A percentile compares a stretch with the other conserved stretches of the same genome.
phyloP scores from a whole-genome alignment of 805 yeast genomes.

The Pichia gijzeniarum region DNA sequence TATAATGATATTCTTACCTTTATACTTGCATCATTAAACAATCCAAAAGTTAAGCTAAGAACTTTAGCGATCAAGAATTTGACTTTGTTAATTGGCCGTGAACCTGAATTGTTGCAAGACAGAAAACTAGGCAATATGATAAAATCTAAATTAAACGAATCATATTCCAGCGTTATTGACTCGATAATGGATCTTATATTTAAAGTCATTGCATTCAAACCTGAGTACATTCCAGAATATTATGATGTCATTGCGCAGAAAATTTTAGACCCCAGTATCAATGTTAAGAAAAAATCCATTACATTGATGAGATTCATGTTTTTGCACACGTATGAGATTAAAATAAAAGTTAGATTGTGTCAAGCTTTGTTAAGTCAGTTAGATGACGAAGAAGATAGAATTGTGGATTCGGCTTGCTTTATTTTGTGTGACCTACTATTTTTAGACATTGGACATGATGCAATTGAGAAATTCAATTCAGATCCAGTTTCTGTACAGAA shows the following conservation, averaged over 20 bases:
- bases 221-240: constrained; percentile 41
- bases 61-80: constrained; percentile 63
- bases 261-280: constrained; percentile 52
- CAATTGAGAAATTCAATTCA: not conserved
- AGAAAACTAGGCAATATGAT: constrained; percentile 49
- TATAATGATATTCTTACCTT: constrained; percentile 50
- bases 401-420: constrained; percentile 37
- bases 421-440: constrained; percentile 37
- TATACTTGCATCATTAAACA: constrained; percentile 42
- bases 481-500: not conserved
- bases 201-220: constrained; percentile 38
- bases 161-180: constrained; percentile 68
- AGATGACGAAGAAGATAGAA: constrained; percentile 65
- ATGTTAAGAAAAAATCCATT: constrained; percentile 59
- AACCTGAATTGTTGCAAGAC: constrained; percentile 43
- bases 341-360: constrained; percentile 37
- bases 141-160: constrained; percentile 45
- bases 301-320: constrained; percentile 46
- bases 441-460: not conserved
- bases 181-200: constrained; percentile 66
- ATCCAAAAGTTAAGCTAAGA: constrained; percentile 45
- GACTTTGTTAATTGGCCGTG: constrained; percentile 46
- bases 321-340: constrained; percentile 25
- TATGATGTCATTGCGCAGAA: constrained; percentile 44
- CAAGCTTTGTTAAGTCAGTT: constrained; percentile 47